Conservation (phyloP, 1,284 basidiomycete genomes). For the Mrakiaceae sp. region DNA sequence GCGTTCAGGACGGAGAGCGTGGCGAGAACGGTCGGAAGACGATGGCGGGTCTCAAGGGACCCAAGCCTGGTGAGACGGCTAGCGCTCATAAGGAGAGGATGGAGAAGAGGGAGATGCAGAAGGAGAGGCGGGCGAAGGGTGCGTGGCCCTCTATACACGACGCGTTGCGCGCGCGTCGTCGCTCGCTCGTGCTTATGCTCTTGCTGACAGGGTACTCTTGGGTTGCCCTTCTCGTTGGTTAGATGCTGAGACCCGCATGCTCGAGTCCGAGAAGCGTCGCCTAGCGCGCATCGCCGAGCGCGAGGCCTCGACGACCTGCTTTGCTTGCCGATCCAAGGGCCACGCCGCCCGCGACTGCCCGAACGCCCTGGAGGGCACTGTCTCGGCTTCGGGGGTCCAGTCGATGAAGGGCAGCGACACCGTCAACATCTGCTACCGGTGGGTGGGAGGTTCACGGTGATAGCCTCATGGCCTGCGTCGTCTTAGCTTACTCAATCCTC, state of each 20-base stretch:
- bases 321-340: slow-evolving; percentile 73
- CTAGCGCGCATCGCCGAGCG: slow-evolving; percentile 55
- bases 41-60: slow-evolving; percentile 16
- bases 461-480: background rate
- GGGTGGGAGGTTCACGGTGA: background rate
- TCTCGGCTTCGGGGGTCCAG: slow-evolving; percentile 19
- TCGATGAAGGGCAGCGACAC: slow-evolving; percentile 26
- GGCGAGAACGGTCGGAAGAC: slow-evolving; percentile 12
- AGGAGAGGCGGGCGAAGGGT: slow-evolving; percentile 29
- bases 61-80: slow-evolving; percentile 14
- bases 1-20: background rate
- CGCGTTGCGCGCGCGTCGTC: background rate
- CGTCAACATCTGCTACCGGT: slow-evolving; percentile 77
- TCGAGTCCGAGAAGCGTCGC: slow-evolving; percentile 51
- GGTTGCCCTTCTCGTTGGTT: background rate
- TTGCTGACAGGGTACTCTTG: background rate
- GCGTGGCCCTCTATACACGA: background rate
- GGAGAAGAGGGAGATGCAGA: slow-evolving; percentile 29
- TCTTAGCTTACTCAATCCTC: background rate
- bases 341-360: slow-evolving; percentile 78
- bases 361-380: slow-evolving; percentile 31
- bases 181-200: background rate
- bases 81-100: slow-evolving; percentile 7
- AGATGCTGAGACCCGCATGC: slow-evolving; percentile 29
- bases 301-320: slow-evolving; percentile 56